Conservation (phyloP, 495 filamentous ascomycete genomes). For the Aspergillus hancockii region DNA sequence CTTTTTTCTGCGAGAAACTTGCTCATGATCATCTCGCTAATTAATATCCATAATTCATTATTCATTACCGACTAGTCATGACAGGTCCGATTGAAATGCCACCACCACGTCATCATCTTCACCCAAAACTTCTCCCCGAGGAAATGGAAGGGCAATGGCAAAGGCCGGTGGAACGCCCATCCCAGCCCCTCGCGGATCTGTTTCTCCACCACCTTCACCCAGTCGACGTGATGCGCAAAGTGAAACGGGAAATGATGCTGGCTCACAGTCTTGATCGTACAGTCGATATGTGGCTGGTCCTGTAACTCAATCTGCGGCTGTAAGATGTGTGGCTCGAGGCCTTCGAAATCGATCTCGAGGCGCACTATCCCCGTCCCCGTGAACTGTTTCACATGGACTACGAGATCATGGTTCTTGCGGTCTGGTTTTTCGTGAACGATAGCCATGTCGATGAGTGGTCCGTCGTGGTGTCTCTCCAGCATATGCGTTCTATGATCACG, state of each 20-base stretch:
- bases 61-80: conserved; percentile 1
- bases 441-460: conserved; percentile 17
- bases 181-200: conserved; percentile 20
- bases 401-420: conserved; percentile 13
- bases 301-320: conserved; percentile 18
- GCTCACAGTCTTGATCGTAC: conserved; percentile 17
- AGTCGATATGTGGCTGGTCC: conserved; percentile 19
- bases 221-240: conserved; percentile 20
- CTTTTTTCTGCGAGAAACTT: background rate
- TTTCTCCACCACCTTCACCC: conserved; percentile 17
- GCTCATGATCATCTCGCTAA: background rate
- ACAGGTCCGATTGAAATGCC: conserved; percentile 6
- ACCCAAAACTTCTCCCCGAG: conserved; percentile 12
- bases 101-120: conserved; percentile 17
- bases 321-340: conserved; percentile 9
- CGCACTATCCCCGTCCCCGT: conserved; percentile 11
- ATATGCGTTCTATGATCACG: conserved; percentile 2
- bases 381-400: conserved; percentile 15
- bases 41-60: conserved; percentile 5
- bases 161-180: conserved; percentile 18
- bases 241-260: conserved; percentile 21
- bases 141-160: conserved; percentile 14
- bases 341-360: conserved; percentile 15
- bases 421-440: conserved; percentile 13
- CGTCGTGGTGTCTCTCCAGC: background rate